phyloP scores from a whole-genome alignment of 805 yeast genomes.

The Schwanniomyces polymorphus region DNA sequence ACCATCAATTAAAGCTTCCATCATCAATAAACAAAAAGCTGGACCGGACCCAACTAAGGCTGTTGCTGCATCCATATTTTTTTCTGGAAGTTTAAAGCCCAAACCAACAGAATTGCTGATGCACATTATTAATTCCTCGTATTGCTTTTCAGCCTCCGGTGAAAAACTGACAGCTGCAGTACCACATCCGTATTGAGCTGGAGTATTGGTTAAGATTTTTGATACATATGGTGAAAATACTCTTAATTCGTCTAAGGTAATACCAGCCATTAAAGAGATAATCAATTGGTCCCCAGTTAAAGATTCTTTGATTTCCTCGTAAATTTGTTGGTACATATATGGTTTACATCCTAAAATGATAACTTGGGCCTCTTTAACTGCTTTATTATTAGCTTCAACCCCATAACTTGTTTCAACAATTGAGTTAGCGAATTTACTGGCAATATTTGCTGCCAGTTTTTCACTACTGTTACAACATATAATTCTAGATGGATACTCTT shows the following conservation, averaged over 20 bases:
- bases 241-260: constrained; percentile 71
- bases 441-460: constrained; percentile 42
- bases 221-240: constrained; percentile 61
- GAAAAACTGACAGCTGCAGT: constrained; percentile 91
- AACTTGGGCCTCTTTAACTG: constrained; percentile 65
- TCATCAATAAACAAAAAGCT: constrained; percentile 84
- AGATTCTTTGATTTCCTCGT: constrained; percentile 47
- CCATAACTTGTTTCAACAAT: constrained; percentile 53
- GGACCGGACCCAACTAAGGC: constrained; percentile 96
- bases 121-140: constrained; percentile 49
- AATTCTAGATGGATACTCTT: constrained; percentile 66
- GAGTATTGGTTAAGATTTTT: constrained; percentile 97
- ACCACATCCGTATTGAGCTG: constrained; percentile 90
- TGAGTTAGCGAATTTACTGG: constrained; percentile 36
- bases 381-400: constrained; percentile 47
- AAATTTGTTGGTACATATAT: constrained; percentile 63
- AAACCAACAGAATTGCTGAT: constrained; percentile 67
- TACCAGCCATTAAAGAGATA: constrained; percentile 89
- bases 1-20: constrained; percentile 92
- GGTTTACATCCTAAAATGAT: constrained; percentile 90
- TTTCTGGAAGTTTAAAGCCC: constrained; percentile 73
- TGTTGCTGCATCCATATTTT: constrained; percentile 95
- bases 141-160: constrained; percentile 38
- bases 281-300: constrained; percentile 56
- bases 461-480: constrained; percentile 69